Conservation (phyloP, 345 rosid species). For the Viola odorata region DNA sequence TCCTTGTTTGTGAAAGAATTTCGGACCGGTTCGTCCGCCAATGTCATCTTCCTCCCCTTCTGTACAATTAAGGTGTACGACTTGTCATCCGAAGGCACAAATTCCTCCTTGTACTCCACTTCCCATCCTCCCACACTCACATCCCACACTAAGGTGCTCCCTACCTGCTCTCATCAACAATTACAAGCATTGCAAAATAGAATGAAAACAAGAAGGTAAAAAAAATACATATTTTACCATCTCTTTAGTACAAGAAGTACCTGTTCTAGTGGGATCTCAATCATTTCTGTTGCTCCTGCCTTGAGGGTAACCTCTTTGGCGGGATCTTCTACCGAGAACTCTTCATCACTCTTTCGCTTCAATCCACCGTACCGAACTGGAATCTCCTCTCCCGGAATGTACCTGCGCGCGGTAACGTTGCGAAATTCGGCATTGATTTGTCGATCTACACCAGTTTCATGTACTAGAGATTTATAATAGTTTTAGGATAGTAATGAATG, state of each 20-base stretch:
- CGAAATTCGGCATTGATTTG: too few species aligned
- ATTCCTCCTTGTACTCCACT: conserved; percentile 28
- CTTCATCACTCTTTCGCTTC: conserved; percentile 14
- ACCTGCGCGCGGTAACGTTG: conserved; percentile 3
- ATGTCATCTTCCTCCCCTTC: conserved; percentile 11
- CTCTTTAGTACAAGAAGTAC: too few species aligned
- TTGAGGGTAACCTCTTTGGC: conserved; percentile 9
- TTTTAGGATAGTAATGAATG: too few species aligned
- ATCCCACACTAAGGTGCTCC: conserved; percentile 19
- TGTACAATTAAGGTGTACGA: conserved; percentile 24
- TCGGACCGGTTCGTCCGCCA: conserved; percentile 14
- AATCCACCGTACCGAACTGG: conserved; percentile 23
- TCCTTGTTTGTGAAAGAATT: conserved; percentile 19
- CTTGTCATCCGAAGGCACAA: conserved; percentile 16
- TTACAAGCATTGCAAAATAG: too few species aligned
- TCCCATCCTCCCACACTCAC: conserved; percentile 22
- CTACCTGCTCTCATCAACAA: conserved; percentile 8
- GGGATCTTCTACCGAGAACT: conserved; percentile 7
- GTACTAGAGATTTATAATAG: not conserved
- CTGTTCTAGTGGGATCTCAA: conserved; percentile 18
- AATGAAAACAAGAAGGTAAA: too few species aligned
- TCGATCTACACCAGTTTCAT: too few species aligned
- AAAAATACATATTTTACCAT: too few species aligned
- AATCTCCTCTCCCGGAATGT: conserved; percentile 17
- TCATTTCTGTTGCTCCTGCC: conserved; percentile 13